These are phyloP conservation scores for Coemansia guatemalensis DNA, from an alignment of 192 early-diverging fungal species.

Conservation along the genomic window DNA sequence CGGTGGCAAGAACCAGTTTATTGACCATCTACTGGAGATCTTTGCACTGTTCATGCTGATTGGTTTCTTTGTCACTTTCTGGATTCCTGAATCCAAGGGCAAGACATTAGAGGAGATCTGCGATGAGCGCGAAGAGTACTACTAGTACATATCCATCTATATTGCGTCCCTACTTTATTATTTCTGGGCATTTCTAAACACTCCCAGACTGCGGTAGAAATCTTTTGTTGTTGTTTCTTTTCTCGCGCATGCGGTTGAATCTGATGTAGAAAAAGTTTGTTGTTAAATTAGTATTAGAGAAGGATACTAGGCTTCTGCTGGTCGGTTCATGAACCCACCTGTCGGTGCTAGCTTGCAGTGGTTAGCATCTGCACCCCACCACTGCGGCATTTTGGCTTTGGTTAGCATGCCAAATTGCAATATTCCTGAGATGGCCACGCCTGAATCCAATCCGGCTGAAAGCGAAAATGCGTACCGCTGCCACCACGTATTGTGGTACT, in stretches of 20 bases:
- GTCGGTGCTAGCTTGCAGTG: conserved; percentile 96
- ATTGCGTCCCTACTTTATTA: background rate
- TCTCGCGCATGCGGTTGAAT: background rate
- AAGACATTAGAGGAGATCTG: conserved; percentile 54
- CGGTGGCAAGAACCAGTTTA: conserved; percentile 63
- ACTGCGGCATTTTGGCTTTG: conserved; percentile 45
- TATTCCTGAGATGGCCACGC: conserved; percentile 50
- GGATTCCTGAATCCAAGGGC: conserved; percentile 54
- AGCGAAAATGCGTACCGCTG: conserved; percentile 58
- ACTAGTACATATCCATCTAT: background rate
- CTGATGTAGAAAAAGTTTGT: background rate
- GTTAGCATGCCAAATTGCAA: conserved; percentile 47
- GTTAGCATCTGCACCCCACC: conserved; percentile 71
- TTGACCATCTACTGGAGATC: conserved; percentile 64
- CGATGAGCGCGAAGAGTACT: conserved; percentile 32
- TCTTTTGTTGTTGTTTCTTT: background rate
- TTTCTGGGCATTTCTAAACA: too few species aligned
- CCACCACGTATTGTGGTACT: conserved; percentile 66
- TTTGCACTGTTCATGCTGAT: conserved; percentile 77
- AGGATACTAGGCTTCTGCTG: background rate
- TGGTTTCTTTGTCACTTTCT: conserved; percentile 59
- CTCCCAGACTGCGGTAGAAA: too few species aligned
- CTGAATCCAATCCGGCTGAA: conserved; percentile 50
- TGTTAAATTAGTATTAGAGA: background rate
- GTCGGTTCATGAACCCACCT: conserved; percentile 68